Conservation (phyloP, 225 moss, liverwort and hornwort genomes). For the Bryum argenteum region DNA sequence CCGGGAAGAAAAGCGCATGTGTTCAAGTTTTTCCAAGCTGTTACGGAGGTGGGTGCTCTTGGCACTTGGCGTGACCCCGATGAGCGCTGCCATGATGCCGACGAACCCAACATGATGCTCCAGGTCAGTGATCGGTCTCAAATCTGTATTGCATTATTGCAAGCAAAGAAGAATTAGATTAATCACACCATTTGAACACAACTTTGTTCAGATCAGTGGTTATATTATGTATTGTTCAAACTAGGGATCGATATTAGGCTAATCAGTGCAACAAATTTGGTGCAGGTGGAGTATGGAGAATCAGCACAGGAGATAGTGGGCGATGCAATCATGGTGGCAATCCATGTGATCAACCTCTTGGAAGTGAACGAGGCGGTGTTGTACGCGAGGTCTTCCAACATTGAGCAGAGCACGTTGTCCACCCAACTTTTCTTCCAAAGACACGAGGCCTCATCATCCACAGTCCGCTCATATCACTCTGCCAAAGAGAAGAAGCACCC, state of each 20-base stretch:
- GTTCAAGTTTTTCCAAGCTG: constrained; percentile 57
- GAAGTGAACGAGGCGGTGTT: constrained; percentile 50
- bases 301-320: constrained; percentile 38
- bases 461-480: not conserved
- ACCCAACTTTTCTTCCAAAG: constrained; percentile 50
- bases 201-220: too few relatives aligned
- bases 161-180: too few relatives aligned
- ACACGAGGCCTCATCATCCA: not conserved
- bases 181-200: too few relatives aligned
- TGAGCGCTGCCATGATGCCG: constrained; percentile 35
- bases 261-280: not conserved
- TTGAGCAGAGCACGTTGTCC: constrained; percentile 56
- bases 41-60: constrained; percentile 49
- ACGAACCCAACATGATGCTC: constrained; percentile 44
- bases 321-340: constrained; percentile 53
- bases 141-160: too few relatives aligned
- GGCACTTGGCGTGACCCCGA: constrained; percentile 59
- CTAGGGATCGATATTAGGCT: too few relatives aligned
- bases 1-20: constrained; percentile 42
- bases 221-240: too few relatives aligned
- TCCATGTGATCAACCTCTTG: constrained; percentile 50
- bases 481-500: not conserved
- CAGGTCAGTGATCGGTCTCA: too few relatives aligned
- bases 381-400: constrained; percentile 45
- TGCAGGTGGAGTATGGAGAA: constrained; percentile 59